phyloP scores from a whole-genome alignment of 2,329 filamentous ascomycete species.

The Verticillium zaregamsianum region DNA sequence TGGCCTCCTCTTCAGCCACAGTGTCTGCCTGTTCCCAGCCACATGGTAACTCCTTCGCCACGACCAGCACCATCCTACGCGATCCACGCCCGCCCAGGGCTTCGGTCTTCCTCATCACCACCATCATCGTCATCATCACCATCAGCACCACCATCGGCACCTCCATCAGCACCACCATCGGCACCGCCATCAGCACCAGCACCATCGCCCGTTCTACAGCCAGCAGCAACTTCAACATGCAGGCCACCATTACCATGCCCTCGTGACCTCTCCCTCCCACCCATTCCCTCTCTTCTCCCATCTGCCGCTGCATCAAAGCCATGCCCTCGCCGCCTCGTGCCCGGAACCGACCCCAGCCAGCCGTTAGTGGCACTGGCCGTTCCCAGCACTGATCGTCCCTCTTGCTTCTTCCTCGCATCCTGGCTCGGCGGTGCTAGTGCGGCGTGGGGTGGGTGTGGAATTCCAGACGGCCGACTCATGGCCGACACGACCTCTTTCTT shows the following conservation, averaged over 20 bases:
- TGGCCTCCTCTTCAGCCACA: background rate
- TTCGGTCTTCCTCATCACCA: no score
- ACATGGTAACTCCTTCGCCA: background rate
- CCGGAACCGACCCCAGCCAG: background rate
- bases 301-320: background rate
- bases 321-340: background rate
- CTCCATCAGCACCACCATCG: no score
- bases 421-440: background rate
- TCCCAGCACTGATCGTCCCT: background rate
- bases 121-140: no score
- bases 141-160: no score
- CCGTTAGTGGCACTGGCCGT: background rate
- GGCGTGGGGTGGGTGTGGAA: background rate
- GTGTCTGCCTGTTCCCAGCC: background rate
- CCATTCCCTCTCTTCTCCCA: background rate
- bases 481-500: background rate
- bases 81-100: background rate
- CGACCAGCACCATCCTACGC: no score
- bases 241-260: background rate
- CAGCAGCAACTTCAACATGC: background rate
- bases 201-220: no score
- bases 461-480: background rate
- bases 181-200: no score
- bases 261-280: no score
- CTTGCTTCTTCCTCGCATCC: background rate